Base-by-base conservation (phyloP, 2,329 filamentous ascomycete species). In the Sporothrix pseudoabietina region DNA sequence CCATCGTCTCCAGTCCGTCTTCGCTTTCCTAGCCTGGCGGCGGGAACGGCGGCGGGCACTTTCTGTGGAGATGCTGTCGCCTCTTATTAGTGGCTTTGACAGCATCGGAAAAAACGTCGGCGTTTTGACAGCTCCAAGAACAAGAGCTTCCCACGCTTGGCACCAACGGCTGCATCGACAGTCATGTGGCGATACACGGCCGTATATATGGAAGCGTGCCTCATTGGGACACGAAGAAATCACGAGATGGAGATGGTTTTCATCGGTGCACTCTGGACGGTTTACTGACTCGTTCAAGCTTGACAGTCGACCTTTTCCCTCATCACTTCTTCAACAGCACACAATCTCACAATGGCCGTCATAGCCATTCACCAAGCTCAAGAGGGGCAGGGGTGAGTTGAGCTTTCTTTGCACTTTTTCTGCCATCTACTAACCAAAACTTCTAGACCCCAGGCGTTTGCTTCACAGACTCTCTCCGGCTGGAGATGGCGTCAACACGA, bases 401-500 rank as follows among this genome's bases (percentile, higher is more conserved):
- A 26, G 26, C 26, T 26, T 26, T 2, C 26, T 26, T 26, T 26
- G 2, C 26, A 26, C 26, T 26, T 26, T 26, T 26, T 26, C 26
- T 26, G 26, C 26, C 26, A 26, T 26, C 26, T n/a, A n/a, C 16
- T 39, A 7, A 63, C 59, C 10, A 44, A 26, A 2, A 6, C 12
- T 1, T n/a, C 39, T 16, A 65, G 59, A 4, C 35, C 35, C 59
- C n/a, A 4, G 7, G 47, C 66, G 10, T 54, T 39, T 19, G 47
- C 66, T 30, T 63, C 69, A 1, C 55, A 71, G 44, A 63, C 55
- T 19, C 69, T 71, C 39, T 49, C 55, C 9, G 69, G 69, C 41
- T 71, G 69, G 69, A 44, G 44, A 30, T 71, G 69, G 69, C 69
- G 69, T 1, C 69, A 39, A 19, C 41, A 52, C 30, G 22, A 52